A percentile compares a stretch with the other conserved stretches of the same genome.
Evolutionary conservation across 352 stramenopile species (phyloP).

Genomic region (Pythium insidiosum): DNA sequence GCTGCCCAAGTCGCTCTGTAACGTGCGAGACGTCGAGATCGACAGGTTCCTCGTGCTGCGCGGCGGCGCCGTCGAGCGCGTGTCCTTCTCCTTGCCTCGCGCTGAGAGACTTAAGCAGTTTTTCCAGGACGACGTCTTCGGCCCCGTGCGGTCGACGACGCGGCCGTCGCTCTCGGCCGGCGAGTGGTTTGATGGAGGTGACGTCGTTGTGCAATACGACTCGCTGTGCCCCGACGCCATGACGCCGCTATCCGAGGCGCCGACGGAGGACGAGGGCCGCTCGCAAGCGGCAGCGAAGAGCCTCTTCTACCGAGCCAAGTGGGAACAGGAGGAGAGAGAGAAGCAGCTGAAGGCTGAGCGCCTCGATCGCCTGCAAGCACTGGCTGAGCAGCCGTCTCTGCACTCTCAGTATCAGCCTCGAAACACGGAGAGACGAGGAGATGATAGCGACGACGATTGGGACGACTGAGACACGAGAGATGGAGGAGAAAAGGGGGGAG

Average conservation of each 20-base stretch:
- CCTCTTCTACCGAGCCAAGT: slow-evolving; percentile 58
- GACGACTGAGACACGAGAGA: slow-evolving; percentile 45
- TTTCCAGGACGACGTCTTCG: slow-evolving; percentile 79
- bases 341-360: slow-evolving; percentile 51
- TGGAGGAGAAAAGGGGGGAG: not conserved
- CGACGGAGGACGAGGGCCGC: too few species aligned
- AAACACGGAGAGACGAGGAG: slow-evolving; percentile 4
- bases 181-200: slow-evolving; percentile 53
- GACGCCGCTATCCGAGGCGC: slow-evolving; percentile 52
- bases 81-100: slow-evolving; percentile 63
- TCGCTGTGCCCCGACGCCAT: slow-evolving; percentile 58
- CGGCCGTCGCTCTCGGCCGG: slow-evolving; percentile 20
- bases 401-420: slow-evolving; percentile 39
- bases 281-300: too few species aligned
- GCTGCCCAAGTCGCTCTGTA: slow-evolving; percentile 52
- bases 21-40: slow-evolving; percentile 65
- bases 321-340: slow-evolving; percentile 52
- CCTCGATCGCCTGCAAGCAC: slow-evolving; percentile 57
- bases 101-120: slow-evolving; percentile 57
- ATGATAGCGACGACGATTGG: slow-evolving; percentile 77
- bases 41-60: slow-evolving; percentile 55
- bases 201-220: slow-evolving; percentile 26
- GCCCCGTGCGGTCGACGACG: slow-evolving; percentile 19
- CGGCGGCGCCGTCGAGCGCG: slow-evolving; percentile 31
- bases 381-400: slow-evolving; percentile 65